phyloP scores from a whole-genome alignment of 371 early-diverging fungal genomes.

The Mortierella sp. region DNA sequence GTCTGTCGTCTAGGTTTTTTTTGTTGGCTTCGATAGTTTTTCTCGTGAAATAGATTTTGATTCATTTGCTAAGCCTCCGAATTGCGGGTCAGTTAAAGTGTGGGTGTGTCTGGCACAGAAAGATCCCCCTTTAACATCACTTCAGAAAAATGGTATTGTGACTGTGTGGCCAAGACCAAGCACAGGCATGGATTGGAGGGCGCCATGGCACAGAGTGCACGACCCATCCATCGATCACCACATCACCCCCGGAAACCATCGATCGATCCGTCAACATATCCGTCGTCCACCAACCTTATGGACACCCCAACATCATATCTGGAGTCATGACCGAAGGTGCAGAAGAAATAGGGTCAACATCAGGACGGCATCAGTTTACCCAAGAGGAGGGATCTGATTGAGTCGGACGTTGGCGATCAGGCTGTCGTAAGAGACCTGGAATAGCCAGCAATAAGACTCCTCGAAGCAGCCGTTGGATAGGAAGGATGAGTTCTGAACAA shows the following conservation, averaged over 20 bases:
- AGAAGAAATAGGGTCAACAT: neutral
- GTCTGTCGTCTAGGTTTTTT: conserved; percentile 9
- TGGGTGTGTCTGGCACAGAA: neutral
- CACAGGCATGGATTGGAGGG: neutral
- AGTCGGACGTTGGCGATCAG: neutral
- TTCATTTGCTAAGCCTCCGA: conserved; percentile 13
- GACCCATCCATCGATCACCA: conserved; percentile 35
- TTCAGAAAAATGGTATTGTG: conserved; percentile 49
- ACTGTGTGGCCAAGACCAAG: conserved; percentile 19
- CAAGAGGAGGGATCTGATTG: neutral
- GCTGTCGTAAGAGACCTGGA: neutral
- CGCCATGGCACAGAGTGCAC: conserved; percentile 12
- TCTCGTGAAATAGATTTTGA: neutral
- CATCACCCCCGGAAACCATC: neutral
- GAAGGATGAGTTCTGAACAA: neutral
- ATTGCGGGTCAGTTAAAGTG: neutral
- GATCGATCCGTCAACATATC: conserved; percentile 10
- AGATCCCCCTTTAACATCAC: conserved; percentile 37
- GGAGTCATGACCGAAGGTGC: neutral
- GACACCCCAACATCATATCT: neutral
- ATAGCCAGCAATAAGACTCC: neutral
- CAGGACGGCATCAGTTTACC: neutral
- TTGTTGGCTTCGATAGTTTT: neutral
- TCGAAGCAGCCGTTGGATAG: neutral
- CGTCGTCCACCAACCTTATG: neutral